Evolutionary conservation across 2,329 filamentous ascomycete species (phyloP).

Genomic region (Trichothecium sympodiale): DNA sequence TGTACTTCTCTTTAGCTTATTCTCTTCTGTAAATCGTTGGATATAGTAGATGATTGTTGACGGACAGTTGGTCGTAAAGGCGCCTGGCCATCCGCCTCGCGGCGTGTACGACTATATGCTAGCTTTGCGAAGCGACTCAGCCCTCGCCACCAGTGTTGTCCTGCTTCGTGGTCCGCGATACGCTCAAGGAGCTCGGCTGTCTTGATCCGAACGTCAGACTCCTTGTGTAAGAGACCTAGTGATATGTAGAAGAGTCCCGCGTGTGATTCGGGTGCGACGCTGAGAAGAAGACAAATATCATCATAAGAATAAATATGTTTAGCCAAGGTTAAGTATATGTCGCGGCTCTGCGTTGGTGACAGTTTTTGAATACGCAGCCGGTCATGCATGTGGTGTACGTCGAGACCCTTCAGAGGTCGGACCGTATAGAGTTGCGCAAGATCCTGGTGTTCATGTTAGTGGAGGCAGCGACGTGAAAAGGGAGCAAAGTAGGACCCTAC

Average conservation of each 20-base stretch:
- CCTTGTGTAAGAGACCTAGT: conserved; percentile 84
- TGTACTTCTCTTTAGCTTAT: conserved; percentile 42
- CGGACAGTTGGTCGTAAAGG: conserved; percentile 6
- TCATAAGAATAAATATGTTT: conserved; percentile 69
- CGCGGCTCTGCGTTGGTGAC: conserved; percentile 61
- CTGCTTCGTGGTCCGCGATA: conserved; percentile 77
- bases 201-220: conserved; percentile 64
- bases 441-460: conserved; percentile 32
- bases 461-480: neutral
- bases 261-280: conserved; percentile 73
- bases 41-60: no score
- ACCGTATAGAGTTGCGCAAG: conserved; percentile 52
- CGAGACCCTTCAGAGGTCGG: conserved; percentile 65
- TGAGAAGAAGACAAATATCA: conserved; percentile 74
- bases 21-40: conserved; percentile 29
- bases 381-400: conserved; percentile 87
- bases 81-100: conserved; percentile 47
- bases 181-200: conserved; percentile 73
- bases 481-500: conserved; percentile 26
- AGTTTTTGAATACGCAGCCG: conserved; percentile 75
- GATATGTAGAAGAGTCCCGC: conserved; percentile 85
- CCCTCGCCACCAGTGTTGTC: conserved; percentile 82
- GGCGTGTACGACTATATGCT: conserved; percentile 69
- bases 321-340: conserved; percentile 75
- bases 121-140: conserved; percentile 82